Base-by-base conservation (phyloP, 2,329 filamentous ascomycete genomes). In the Gnomoniopsis sp. region DNA sequence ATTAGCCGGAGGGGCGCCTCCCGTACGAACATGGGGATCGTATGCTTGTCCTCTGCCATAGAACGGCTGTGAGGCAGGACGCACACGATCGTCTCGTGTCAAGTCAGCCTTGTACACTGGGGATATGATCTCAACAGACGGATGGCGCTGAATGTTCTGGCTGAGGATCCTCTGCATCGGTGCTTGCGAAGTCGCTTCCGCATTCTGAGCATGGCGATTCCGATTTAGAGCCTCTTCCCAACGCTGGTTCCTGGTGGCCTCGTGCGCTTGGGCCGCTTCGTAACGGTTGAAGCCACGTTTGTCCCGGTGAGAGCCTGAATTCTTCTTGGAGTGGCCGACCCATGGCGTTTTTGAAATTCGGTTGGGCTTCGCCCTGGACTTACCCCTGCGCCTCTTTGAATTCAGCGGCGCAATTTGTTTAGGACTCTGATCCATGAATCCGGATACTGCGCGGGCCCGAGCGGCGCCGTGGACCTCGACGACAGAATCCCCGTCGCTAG, bases 401-500 rank as follows among this genome's bases (percentile, higher is more conserved):
- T 23, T 26, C 43, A 43, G 46, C 12, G 30, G 49, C 4, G 30
- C 17, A 12, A 10, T 23, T 47, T 21, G 48, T 38, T 15, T 46
- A 30, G 43, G n/a, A 52, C 26, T 22, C 23, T 17, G 19, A n/a
- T 36, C 46, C 21, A 46, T 14, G 55, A 34, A 30, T n/a, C 15
- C 26, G 21, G 46, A n/a, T 6, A 44, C 4, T 34, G 15, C 22
- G 46, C n/a, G 15, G n/a, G 43, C 47, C 6, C 36, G 21, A 11
- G 44, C 46, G 15, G 19, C 26, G 14, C 23, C n/a, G 21, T 30
- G 10, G 19, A 23, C 33, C 19, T 62, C 49, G 22, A 62, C 48
- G n/a, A 36, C 62, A 30, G 59, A 64, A 14, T 65, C 63, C 30
- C 72, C 71, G 50, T 72, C 69, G 11, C 72, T 74, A 17, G 69